Base-by-base conservation (phyloP, 148 eudicot species). In the Rhododendron mucronatum region DNA sequence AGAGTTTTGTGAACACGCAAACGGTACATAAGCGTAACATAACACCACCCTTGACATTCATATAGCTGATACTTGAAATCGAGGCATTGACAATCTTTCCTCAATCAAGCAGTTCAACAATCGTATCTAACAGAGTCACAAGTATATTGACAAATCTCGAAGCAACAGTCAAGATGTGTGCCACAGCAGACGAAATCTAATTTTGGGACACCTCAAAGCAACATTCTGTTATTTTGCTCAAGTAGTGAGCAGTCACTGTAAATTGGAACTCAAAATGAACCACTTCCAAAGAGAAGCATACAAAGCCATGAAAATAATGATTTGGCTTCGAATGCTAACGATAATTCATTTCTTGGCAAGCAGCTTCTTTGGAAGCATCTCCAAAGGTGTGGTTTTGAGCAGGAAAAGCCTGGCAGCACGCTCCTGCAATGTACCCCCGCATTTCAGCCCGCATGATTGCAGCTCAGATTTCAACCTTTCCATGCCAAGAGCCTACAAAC, bases 341-440 rank as follows among this genome's bases (percentile, higher is more conserved):
- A 33, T 65, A 9, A 21, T 44, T 96, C 94, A 96, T 92, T 95
- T 95, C 94, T 95, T 97, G 45, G 98, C 99, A 83, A 97, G 89
- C 71, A 95, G 90, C 93, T 95, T 97, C 91, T 94, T 97, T 35
- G 99, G 98, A 78, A 97, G 93, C 96, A 86, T 95, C 87, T 95
- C 99, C 41, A 97, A 35, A 33, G 98, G 94, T 8, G 95, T 97
- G 74, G 98, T 94, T 91, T 95, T 97, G 50, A 95, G 95, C 86
- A 97, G 93, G 85, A 95, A 94, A 82, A 97, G 98, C 92, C 99
- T 93, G 30, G 95, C 94, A 75, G 99, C 99, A 48, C 99, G 98
- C 90, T 95, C 96, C 87, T 93, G 95, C 90, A 97, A 87, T 61
- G 99, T 93, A 79, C 99, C 99, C 78, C 99, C 99, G 86, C 99